A percentile compares a stretch with the other conserved stretches of the same genome.
These are phyloP conservation scores for Musa troglodytarum DNA, from an alignment of 176 grass and related monocot genomes.

Conservation along the genomic window DNA sequence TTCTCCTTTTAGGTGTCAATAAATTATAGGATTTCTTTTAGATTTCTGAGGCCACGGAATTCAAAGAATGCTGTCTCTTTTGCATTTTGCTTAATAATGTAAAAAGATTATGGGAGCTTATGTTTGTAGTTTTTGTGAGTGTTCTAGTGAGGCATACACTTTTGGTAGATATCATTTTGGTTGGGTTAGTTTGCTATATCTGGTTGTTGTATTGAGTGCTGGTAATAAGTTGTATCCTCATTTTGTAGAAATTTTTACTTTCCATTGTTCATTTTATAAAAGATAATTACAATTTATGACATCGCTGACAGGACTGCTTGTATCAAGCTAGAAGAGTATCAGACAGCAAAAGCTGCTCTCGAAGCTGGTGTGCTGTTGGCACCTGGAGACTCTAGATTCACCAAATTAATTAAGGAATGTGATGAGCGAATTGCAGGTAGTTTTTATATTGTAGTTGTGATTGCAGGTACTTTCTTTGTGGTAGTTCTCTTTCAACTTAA, in stretches of 20 bases:
- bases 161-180: background rate
- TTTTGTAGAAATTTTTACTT: background rate
- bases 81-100: no score
- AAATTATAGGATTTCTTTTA: background rate
- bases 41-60: background rate
- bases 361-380: conserved; percentile 48
- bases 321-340: conserved; percentile 82
- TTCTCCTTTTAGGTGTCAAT: background rate
- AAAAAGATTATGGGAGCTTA: no score
- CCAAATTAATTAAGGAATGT: conserved; percentile 67
- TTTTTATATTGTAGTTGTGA: background rate
- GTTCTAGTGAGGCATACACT: background rate
- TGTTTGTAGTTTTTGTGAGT: background rate
- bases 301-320: conserved; percentile 52
- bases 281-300: background rate
- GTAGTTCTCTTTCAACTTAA: background rate
- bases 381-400: conserved; percentile 66
- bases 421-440: conserved; percentile 47
- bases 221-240: background rate
- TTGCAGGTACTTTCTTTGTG: background rate
- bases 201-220: background rate
- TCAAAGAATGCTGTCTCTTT: no score
- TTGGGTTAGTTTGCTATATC: background rate
- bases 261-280: conserved; percentile 1
- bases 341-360: conserved; percentile 81